Percentiles rank a stretch among this genome's conserved stretches.
Evolutionary conservation across 441 rosid genomes (phyloP).

Genomic region (Biscutella laevigata): DNA sequence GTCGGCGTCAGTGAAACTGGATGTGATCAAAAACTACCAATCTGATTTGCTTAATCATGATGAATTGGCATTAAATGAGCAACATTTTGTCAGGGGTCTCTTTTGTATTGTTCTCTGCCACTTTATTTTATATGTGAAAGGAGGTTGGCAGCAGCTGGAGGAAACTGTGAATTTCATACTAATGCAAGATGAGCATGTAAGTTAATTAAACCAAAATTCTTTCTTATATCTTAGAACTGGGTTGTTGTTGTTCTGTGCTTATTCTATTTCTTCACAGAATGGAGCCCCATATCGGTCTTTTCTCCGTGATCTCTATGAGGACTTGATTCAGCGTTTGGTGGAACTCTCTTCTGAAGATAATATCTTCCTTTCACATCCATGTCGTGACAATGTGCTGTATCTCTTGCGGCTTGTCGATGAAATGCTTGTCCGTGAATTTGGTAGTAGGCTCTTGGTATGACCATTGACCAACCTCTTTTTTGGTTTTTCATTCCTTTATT

Average conservation of each 20-base stretch:
- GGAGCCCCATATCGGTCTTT: slow-evolving; percentile 46
- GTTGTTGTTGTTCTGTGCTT: slow-evolving; percentile 17
- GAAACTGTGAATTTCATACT: slow-evolving; percentile 85
- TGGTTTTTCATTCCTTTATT: background rate
- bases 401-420: slow-evolving; percentile 81
- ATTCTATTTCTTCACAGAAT: slow-evolving; percentile 41
- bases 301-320: slow-evolving; percentile 74
- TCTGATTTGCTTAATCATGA: slow-evolving; percentile 34
- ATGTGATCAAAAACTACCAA: slow-evolving; percentile 52
- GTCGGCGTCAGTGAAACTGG: slow-evolving; percentile 63
- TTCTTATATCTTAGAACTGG: slow-evolving; percentile 1
- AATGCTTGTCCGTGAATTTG: slow-evolving; percentile 83
- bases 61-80: slow-evolving; percentile 53
- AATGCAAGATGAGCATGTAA: slow-evolving; percentile 64
- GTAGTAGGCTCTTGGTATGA: slow-evolving; percentile 68
- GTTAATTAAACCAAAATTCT: slow-evolving; percentile 17
- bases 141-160: slow-evolving; percentile 98
- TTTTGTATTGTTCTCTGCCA: slow-evolving; percentile 84
- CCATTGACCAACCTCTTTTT: slow-evolving; percentile 3
- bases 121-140: slow-evolving; percentile 74
- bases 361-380: slow-evolving; percentile 79
- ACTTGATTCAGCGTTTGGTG: slow-evolving; percentile 65
- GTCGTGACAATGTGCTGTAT: slow-evolving; percentile 86
- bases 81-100: slow-evolving; percentile 59
- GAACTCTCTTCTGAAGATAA: slow-evolving; percentile 76